Evolutionary conservation across 768 basidiomycete genomes (phyloP).

Genomic region (Lentinula aciculospora): DNA sequence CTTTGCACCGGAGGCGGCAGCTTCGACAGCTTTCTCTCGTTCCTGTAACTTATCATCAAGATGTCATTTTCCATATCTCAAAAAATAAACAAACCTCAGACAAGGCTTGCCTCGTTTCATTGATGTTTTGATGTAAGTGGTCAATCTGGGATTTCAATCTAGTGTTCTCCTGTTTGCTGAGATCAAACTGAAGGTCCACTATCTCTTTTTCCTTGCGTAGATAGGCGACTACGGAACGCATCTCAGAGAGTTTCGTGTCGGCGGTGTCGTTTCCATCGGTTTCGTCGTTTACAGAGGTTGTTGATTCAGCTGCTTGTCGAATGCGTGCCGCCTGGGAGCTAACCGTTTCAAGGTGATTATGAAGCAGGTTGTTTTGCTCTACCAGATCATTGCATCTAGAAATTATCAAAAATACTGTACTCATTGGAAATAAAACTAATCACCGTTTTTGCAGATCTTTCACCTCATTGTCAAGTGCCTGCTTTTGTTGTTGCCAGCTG

Average conservation of each 20-base stretch:
- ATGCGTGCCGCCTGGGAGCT: constrained; percentile 82
- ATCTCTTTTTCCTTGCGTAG: constrained; percentile 90
- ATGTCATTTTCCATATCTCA: neutral
- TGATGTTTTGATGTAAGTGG: constrained; percentile 59
- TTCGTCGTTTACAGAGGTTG: constrained; percentile 34
- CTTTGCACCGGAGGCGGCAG: constrained; percentile 67
- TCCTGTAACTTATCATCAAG: constrained; percentile 41
- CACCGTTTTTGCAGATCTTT: constrained; percentile 67
- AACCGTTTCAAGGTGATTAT: constrained; percentile 81
- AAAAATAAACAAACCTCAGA: constrained; percentile 48
- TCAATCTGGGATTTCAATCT: constrained; percentile 75
- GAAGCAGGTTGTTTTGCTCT: constrained; percentile 71
- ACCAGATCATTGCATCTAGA: constrained; percentile 66
- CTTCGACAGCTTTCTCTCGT: constrained; percentile 70
- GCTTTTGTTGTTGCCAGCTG: constrained; percentile 80
- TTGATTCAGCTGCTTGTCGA: constrained; percentile 58
- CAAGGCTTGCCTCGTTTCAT: constrained; percentile 64
- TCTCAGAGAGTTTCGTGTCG: constrained; percentile 63
- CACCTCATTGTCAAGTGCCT: constrained; percentile 73
- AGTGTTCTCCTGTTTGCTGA: constrained; percentile 69
- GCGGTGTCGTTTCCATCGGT: constrained; percentile 41
- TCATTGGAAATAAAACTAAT: constrained; percentile 10
- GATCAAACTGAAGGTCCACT: constrained; percentile 80
- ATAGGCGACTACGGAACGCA: constrained; percentile 76
- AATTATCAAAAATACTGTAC: neutral